A percentile compares a stretch with the other conserved stretches of the same genome.
Conservation (phyloP, 129 eudicot species). For the Kitagawia praeruptora region DNA sequence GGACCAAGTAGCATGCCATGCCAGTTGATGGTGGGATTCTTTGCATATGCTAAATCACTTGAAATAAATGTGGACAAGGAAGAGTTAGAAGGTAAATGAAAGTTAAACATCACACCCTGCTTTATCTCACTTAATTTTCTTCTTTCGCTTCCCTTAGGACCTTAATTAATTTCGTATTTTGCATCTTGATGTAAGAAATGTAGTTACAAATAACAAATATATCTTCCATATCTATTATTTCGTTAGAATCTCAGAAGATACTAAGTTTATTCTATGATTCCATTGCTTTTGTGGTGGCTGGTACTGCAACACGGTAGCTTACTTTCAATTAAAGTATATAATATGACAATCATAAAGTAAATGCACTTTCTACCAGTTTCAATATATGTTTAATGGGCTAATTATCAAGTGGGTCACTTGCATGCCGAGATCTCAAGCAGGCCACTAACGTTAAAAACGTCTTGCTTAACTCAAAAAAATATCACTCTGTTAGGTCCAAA, state of each 20-base stretch:
- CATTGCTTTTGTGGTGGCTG: background rate
- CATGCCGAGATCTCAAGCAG: background rate
- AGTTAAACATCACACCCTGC: background rate
- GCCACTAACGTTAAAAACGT: background rate
- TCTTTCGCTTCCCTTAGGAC: background rate
- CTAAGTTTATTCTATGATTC: background rate
- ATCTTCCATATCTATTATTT: background rate
- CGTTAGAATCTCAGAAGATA: background rate
- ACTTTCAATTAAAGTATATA: background rate
- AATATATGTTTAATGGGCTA: background rate
- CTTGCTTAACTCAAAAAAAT: background rate
- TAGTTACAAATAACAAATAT: background rate
- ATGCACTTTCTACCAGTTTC: background rate
- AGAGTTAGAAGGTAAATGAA: conserved; percentile 71
- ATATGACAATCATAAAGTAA: background rate
- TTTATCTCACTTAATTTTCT: background rate
- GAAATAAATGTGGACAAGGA: conserved; percentile 86
- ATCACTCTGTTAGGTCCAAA: background rate
- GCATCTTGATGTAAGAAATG: background rate
- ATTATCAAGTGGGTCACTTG: background rate
- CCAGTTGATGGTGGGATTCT: conserved; percentile 88
- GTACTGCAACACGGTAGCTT: background rate
- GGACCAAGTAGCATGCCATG: conserved; percentile 96
- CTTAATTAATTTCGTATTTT: background rate
- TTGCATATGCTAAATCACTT: conserved; percentile 75